Percentiles rank a stretch among this genome's conserved stretches.
Conservation (phyloP, 1,139 yeast species). For the Geotrichum bryndzae region DNA sequence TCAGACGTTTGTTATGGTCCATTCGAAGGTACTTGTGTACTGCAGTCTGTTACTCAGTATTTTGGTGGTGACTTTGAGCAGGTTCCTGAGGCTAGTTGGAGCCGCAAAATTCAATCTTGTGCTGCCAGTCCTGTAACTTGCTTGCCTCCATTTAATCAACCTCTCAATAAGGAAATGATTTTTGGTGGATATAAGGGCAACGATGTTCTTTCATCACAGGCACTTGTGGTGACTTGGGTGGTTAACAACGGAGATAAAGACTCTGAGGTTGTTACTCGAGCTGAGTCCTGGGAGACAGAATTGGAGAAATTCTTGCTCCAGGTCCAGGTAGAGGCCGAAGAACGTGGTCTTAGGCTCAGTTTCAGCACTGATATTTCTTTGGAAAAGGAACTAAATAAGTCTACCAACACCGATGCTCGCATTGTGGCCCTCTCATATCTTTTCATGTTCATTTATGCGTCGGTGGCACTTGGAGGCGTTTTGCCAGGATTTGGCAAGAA, state of each 20-base stretch:
- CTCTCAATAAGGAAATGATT: constrained; percentile 62
- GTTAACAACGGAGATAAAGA: constrained; percentile 44
- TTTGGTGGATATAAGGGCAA: constrained; percentile 52
- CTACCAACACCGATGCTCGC: constrained; percentile 70
- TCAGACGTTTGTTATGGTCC: constrained; percentile 84
- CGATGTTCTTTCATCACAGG: constrained; percentile 54
- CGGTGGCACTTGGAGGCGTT: constrained; percentile 70
- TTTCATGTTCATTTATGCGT: constrained; percentile 86
- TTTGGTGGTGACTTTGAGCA: constrained; percentile 57
- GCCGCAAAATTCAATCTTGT: constrained; percentile 49
- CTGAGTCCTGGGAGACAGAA: constrained; percentile 58
- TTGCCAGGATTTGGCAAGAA: constrained; percentile 30
- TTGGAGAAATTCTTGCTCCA: constrained; percentile 52
- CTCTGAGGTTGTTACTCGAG: constrained; percentile 39
- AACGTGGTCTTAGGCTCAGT: constrained; percentile 52
- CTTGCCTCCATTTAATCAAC: constrained; percentile 86
- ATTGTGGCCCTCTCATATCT: constrained; percentile 70
- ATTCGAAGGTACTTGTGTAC: constrained; percentile 61
- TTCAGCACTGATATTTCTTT: constrained; percentile 80
- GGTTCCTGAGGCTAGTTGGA: constrained; percentile 54
- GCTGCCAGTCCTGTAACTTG: constrained; percentile 82
- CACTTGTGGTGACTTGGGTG: constrained; percentile 70
- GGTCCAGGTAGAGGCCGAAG: constrained; percentile 40
- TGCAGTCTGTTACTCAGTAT: constrained; percentile 89
- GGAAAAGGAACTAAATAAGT: constrained; percentile 74